phyloP scores from a whole-genome alignment of 176 grass and related monocot genomes.

The Zoysia japonica region DNA sequence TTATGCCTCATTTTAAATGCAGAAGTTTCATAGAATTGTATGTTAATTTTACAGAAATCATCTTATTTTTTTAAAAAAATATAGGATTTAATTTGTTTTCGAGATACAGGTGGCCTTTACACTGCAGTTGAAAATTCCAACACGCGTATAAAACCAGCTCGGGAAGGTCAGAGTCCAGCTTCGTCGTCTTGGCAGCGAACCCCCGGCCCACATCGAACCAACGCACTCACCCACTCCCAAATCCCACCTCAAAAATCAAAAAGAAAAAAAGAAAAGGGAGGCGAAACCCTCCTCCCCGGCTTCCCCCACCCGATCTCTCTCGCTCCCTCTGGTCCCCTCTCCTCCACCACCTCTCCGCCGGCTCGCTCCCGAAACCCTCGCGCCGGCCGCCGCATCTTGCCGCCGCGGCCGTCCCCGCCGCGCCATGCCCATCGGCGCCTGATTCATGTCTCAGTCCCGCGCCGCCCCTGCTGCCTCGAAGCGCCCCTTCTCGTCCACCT shows the following conservation, averaged over 20 bases:
- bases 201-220: neutral
- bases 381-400: slow-evolving; percentile 33
- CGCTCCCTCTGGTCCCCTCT: slow-evolving; percentile 25
- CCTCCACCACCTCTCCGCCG: slow-evolving; percentile 30
- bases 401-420: slow-evolving; percentile 10
- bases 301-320: slow-evolving; percentile 46
- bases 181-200: neutral
- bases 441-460: slow-evolving; percentile 72
- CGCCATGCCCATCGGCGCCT: slow-evolving; percentile 50
- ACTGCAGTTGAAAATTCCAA: too few species aligned
- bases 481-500: slow-evolving; percentile 48
- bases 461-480: slow-evolving; percentile 47
- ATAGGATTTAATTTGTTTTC: too few species aligned
- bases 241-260: slow-evolving; percentile 24
- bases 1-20: too few species aligned
- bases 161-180: too few species aligned
- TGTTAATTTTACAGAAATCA: too few species aligned
- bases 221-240: neutral
- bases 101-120: too few species aligned
- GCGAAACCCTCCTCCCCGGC: slow-evolving; percentile 37
- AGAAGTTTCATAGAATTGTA: too few species aligned
- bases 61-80: too few species aligned
- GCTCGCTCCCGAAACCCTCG: slow-evolving; percentile 37
- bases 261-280: neutral
- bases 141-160: too few species aligned